A percentile compares a stretch with the other conserved stretches of the same genome.
Evolutionary conservation across 164 flowering plant genomes (phyloP).

Genomic region (Chloranthus sessilifolius): DNA sequence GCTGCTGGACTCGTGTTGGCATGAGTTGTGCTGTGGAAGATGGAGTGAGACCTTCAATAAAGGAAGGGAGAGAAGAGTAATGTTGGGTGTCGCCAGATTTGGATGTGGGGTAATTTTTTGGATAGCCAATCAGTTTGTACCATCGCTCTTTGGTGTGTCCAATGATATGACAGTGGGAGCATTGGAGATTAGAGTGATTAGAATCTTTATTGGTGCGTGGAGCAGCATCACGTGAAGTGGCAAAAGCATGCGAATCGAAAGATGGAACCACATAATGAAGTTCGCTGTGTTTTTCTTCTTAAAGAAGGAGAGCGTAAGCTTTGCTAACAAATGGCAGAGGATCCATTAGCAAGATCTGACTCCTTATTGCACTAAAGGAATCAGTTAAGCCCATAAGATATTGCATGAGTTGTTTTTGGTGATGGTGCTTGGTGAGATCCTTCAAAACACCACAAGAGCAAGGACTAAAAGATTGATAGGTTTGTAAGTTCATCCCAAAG

Average conservation of each 20-base stretch:
- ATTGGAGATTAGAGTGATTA: neutral
- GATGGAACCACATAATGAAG: neutral
- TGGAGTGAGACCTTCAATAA: neutral
- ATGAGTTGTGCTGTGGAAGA: too few relatives aligned
- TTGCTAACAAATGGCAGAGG: neutral
- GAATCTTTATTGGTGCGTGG: neutral
- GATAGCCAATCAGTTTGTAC: neutral
- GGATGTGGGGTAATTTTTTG: neutral
- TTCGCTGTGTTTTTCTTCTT: constrained; percentile 2
- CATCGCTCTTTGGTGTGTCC: neutral
- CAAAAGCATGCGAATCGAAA: too few relatives aligned
- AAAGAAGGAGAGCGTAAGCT: neutral
- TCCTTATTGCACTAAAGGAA: neutral
- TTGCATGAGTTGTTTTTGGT: neutral
- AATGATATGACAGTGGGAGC: neutral
- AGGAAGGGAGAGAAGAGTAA: neutral
- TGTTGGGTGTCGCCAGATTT: neutral
- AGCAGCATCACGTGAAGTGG: neutral
- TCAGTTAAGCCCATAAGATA: constrained; percentile 7
- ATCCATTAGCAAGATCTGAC: constrained; percentile 5
- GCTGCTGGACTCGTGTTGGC: too few relatives aligned
- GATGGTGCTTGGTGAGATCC: neutral
- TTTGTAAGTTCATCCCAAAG: constrained; percentile 6
- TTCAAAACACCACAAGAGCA: constrained; percentile 2
- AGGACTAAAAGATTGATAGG: neutral